phyloP scores from a whole-genome alignment of 2,329 filamentous ascomycete genomes.

The Pestalotiopsis sp. region DNA sequence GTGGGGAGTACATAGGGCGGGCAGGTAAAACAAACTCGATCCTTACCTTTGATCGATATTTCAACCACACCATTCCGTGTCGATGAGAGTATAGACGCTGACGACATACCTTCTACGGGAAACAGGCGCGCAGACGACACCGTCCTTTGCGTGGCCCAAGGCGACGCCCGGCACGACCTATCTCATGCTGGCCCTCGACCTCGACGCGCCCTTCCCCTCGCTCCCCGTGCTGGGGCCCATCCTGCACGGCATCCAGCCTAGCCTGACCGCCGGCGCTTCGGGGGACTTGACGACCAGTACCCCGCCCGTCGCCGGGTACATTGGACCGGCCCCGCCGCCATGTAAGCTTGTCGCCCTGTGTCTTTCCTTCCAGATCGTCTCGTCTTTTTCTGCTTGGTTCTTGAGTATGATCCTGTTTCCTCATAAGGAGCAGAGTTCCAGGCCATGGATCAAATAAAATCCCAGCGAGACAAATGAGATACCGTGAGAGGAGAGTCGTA shows the following conservation, averaged over 20 bases:
- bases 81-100: not conserved
- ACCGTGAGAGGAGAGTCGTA: too few relatives aligned
- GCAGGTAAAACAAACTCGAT: not conserved
- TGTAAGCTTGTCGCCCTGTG: not conserved
- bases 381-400: not conserved
- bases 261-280: not conserved
- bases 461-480: too few relatives aligned
- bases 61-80: too few relatives aligned
- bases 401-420: not conserved
- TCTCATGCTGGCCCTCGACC: constrained; percentile 5
- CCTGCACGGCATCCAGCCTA: constrained; percentile 7
- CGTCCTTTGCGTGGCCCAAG: constrained; percentile 2
- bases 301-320: not conserved
- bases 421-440: too few relatives aligned
- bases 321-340: not conserved
- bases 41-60: not conserved
- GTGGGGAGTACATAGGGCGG: constrained; percentile 7
- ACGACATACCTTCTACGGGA: not conserved
- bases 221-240: constrained; percentile 11
- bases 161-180: constrained; percentile 11
- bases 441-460: too few relatives aligned
- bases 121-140: not conserved
- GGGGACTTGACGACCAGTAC: not conserved
- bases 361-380: not conserved
- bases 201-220: constrained; percentile 10